These are phyloP conservation scores for Saccharomycopsis olivae DNA, from an alignment of 805 yeast species.

Conservation along the genomic window DNA sequence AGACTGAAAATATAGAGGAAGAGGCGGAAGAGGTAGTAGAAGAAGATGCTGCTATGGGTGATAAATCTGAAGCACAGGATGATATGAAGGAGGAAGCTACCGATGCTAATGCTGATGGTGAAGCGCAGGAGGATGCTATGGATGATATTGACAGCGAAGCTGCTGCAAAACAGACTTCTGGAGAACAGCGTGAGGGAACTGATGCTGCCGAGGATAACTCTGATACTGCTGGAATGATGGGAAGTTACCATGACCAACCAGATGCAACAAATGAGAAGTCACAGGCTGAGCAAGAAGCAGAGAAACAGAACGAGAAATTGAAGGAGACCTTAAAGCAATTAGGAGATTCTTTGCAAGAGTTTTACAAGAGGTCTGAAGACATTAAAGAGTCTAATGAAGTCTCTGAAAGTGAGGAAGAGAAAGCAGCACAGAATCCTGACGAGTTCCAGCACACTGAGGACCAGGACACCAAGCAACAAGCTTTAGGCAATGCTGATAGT, in stretches of 20 bases:
- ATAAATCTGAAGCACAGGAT: slow-evolving; percentile 32
- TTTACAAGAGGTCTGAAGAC: slow-evolving; percentile 82
- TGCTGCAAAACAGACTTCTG: slow-evolving; percentile 48
- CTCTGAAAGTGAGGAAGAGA: slow-evolving; percentile 30
- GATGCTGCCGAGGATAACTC: slow-evolving; percentile 46
- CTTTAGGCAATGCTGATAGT: slow-evolving; percentile 78
- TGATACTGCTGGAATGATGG: slow-evolving; percentile 14
- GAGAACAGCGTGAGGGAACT: slow-evolving; percentile 53
- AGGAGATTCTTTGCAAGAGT: slow-evolving; percentile 87
- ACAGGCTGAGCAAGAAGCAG: slow-evolving; percentile 32
- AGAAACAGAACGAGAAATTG: slow-evolving; percentile 43
- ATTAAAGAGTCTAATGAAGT: slow-evolving; percentile 34
- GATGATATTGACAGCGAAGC: slow-evolving; percentile 46
- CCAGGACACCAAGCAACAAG: slow-evolving; percentile 72
- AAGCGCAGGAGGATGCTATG: slow-evolving; percentile 29
- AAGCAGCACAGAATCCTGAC: slow-evolving; percentile 63
- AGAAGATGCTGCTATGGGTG: slow-evolving; percentile 22
- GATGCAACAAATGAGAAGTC: slow-evolving; percentile 24
- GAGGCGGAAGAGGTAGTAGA: slow-evolving; percentile 22
- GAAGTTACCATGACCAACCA: slow-evolving; percentile 9
- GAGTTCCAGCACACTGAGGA: slow-evolving; percentile 78
- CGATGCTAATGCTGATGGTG: slow-evolving; percentile 47
- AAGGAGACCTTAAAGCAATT: slow-evolving; percentile 74
- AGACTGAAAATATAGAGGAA: slow-evolving; percentile 20
- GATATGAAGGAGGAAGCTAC: slow-evolving; percentile 32